Evolutionary conservation across 2,329 filamentous ascomycete species (phyloP).

Genomic region (Chrysoporthe cubensis): DNA sequence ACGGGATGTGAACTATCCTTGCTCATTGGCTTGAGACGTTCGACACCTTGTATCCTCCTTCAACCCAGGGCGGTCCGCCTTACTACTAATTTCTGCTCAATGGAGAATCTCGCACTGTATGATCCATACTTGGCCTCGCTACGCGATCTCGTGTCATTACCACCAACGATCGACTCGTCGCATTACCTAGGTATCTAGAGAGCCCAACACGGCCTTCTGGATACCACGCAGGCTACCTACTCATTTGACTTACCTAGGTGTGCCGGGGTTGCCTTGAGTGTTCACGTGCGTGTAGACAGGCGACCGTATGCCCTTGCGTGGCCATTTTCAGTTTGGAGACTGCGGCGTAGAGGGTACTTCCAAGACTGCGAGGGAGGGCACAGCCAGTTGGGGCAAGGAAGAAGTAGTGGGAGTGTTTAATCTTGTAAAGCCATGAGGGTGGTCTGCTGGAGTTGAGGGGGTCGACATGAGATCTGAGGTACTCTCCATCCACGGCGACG

Average conservation of each 20-base stretch:
- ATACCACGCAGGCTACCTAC: no score
- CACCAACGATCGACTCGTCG: neutral
- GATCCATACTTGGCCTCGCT: neutral
- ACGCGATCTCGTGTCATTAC: neutral
- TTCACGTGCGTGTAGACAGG: conserved; percentile 12
- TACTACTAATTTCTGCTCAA: neutral
- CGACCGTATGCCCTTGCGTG: conserved; percentile 9
- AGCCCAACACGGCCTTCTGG: no score
- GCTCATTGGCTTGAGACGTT: neutral
- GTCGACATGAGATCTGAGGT: neutral
- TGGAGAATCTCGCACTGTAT: neutral
- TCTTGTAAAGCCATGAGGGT: neutral
- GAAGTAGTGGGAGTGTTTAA: neutral
- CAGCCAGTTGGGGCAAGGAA: neutral
- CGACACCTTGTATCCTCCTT: neutral
- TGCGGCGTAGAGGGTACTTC: neutral
- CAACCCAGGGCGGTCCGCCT: neutral
- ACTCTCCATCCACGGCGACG: neutral
- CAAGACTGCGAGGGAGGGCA: neutral
- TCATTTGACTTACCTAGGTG: no score
- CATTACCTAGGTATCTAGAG: no score
- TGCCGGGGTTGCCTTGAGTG: neutral
- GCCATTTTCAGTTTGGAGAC: neutral
- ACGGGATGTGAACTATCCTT: neutral
- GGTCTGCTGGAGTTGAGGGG: neutral